A percentile compares a stretch with the other conserved stretches of the same genome.
Evolutionary conservation across 148 eudicot species (phyloP).

Genomic region (Chenopodium berlandieri): DNA sequence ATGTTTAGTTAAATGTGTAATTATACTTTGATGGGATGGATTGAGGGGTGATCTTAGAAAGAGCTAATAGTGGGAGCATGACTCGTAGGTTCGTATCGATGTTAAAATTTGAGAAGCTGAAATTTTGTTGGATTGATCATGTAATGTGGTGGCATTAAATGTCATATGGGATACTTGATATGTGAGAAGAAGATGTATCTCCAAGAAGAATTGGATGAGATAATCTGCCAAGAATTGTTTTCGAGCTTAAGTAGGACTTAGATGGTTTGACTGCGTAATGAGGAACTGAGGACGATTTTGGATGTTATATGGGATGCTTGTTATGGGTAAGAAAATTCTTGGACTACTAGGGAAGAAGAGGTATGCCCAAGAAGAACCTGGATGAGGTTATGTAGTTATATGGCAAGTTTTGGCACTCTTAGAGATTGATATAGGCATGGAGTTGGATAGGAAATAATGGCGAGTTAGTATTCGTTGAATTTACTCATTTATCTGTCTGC

Average conservation of each 20-base stretch:
- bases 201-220: no score
- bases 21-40: not conserved
- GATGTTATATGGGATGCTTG: no score
- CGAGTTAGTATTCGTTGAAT: no score
- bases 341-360: not conserved
- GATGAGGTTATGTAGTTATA: not conserved
- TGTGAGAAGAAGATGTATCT: no score
- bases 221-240: no score
- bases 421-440: no score
- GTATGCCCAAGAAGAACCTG: not conserved
- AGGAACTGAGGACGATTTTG: no score
- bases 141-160: not conserved
- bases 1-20: not conserved
- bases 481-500: no score
- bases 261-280: not conserved
- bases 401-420: no score
- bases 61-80: not conserved
- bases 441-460: no score
- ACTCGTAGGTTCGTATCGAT: not conserved
- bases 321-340: not conserved
- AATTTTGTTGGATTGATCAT: not conserved
- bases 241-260: not conserved
- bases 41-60: not conserved
- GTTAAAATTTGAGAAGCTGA: not conserved
- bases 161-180: not conserved